phyloP scores from a whole-genome alignment of 2,329 filamentous ascomycete species.

The Penicillium sp. region DNA sequence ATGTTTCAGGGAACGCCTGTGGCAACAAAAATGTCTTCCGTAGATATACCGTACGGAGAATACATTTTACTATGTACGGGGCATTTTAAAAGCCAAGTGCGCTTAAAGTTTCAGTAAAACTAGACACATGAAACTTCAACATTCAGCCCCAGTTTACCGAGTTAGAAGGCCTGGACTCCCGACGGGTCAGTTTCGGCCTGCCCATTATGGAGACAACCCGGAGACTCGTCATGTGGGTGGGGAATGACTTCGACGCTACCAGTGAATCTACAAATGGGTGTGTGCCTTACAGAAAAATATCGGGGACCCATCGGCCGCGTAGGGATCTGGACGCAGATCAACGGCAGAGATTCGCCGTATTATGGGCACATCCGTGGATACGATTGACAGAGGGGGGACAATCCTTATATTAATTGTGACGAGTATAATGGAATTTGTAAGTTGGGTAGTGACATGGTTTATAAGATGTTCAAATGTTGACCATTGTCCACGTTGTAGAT shows the following conservation, averaged over 20 bases:
- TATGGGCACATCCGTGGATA: slow-evolving; percentile 5
- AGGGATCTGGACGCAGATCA: slow-evolving; percentile 1
- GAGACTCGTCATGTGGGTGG: slow-evolving; percentile 9
- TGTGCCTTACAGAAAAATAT: slow-evolving; percentile 8
- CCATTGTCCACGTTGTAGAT: not conserved
- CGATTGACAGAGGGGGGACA: slow-evolving; percentile 1
- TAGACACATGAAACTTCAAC: slow-evolving; percentile 2
- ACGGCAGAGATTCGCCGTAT: not conserved
- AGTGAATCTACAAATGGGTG: not conserved
- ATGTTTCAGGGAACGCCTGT: slow-evolving; percentile 2
- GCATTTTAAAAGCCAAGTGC: not conserved
- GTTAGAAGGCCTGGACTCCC: slow-evolving; percentile 3
- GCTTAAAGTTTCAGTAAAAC: not conserved
- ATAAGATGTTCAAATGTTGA: no score
- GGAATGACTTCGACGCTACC: not conserved
- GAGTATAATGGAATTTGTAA: not conserved
- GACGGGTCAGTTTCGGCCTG: not conserved
- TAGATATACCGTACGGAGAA: not conserved
- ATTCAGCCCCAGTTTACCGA: not conserved
- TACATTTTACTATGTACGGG: not conserved
- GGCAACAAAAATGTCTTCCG: not conserved
- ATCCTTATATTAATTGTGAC: slow-evolving; percentile 1
- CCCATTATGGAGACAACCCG: not conserved
- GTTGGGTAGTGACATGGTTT: not conserved
- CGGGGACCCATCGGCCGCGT: slow-evolving; percentile 4